These are phyloP conservation scores for Petrea volubilis DNA, from an alignment of 257 asterid species.

Conservation along the genomic window DNA sequence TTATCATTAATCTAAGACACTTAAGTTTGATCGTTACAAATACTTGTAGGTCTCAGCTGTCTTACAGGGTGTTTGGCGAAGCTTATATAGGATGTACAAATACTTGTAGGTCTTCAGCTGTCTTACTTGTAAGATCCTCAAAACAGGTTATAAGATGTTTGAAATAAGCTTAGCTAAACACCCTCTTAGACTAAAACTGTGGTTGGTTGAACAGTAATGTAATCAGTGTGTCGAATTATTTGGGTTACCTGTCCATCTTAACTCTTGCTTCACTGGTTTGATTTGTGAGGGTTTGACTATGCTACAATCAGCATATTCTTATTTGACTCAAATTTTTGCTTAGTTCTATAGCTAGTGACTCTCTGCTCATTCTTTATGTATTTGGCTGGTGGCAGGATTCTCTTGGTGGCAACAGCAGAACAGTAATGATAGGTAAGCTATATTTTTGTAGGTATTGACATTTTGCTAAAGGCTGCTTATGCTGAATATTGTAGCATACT, in stretches of 20 bases:
- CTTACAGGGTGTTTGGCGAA: too few relatives aligned
- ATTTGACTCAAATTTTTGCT: background rate
- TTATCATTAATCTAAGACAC: background rate
- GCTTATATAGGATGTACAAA: too few relatives aligned
- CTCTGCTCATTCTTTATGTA: background rate
- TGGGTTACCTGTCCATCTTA: background rate
- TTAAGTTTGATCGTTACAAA: background rate
- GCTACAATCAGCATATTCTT: background rate
- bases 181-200: too few relatives aligned
- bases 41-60: too few relatives aligned
- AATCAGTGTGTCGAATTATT: background rate
- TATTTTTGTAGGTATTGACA: background rate
- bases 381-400: conserved; percentile 54
- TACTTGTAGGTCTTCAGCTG: too few relatives aligned
- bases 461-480: background rate
- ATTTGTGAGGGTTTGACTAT: background rate
- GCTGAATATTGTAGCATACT: background rate
- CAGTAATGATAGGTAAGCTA: conserved; percentile 68
- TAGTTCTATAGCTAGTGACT: background rate
- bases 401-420: conserved; percentile 78
- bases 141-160: too few relatives aligned
- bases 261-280: background rate
- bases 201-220: background rate
- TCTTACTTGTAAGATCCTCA: too few relatives aligned
- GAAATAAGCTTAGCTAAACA: too few relatives aligned